These are phyloP conservation scores for Candida albicans DNA, from an alignment of 1,139 yeast genomes.

Conservation along the genomic window DNA sequence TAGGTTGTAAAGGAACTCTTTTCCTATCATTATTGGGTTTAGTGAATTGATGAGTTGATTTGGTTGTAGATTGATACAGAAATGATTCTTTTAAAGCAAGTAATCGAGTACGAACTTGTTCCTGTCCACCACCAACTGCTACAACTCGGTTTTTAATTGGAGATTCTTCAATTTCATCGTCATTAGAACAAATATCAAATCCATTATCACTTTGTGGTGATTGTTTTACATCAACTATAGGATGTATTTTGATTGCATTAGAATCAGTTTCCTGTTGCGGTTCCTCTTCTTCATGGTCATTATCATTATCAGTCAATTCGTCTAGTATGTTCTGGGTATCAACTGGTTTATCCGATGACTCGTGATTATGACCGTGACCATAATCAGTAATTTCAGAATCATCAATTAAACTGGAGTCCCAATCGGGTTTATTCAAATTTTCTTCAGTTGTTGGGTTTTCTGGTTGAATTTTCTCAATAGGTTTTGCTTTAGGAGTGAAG, in stretches of 20 bases:
- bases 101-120: slow-evolving; percentile 2
- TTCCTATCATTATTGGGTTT: background rate
- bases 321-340: slow-evolving; percentile 18
- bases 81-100: slow-evolving; percentile 10
- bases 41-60: background rate
- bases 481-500: slow-evolving; percentile 8
- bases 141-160: slow-evolving; percentile 23
- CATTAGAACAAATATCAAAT: slow-evolving; percentile 25
- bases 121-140: background rate
- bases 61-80: slow-evolving; percentile 4
- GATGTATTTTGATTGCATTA: background rate
- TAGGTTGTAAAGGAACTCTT: slow-evolving; percentile 3
- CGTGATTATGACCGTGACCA: slow-evolving; percentile 17
- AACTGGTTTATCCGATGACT: slow-evolving; percentile 15
- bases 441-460: slow-evolving; percentile 28
- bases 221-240: background rate
- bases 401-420: slow-evolving; percentile 27
- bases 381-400: slow-evolving; percentile 40
- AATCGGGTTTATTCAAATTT: slow-evolving; percentile 9
- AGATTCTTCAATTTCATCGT: slow-evolving; percentile 46
- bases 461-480: slow-evolving; percentile 7
- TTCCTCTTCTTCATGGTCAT: slow-evolving; percentile 11
- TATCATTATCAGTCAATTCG: slow-evolving; percentile 25
- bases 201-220: background rate
- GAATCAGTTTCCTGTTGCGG: no score